These are phyloP conservation scores for Rhizophagus clarus DNA, from an alignment of 192 early-diverging fungal species.

Conservation along the genomic window DNA sequence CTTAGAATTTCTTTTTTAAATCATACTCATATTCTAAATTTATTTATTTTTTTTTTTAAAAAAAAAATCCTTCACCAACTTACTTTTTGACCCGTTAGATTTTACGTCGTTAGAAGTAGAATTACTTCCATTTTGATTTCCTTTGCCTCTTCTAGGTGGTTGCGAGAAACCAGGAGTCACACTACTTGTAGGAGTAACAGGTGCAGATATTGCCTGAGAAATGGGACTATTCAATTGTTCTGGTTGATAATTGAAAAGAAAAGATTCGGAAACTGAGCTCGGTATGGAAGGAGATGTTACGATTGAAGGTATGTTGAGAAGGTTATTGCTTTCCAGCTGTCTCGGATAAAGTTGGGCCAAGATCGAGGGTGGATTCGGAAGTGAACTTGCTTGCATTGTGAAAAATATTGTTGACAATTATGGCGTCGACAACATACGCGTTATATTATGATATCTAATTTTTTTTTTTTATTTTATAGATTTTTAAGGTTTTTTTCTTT, in stretches of 20 bases:
- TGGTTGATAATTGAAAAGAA: constrained; percentile 13
- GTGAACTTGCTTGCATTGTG: constrained; percentile 18
- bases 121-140: constrained; percentile 17
- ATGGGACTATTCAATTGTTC: constrained; percentile 26
- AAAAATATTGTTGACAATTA: not conserved
- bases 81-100: constrained; percentile 27
- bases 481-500: not conserved
- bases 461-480: not conserved
- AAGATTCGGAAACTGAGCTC: constrained; percentile 15
- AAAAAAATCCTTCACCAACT: not conserved
- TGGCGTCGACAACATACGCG: constrained; percentile 5
- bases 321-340: not conserved
- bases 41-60: not conserved
- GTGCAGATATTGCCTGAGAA: constrained; percentile 32
- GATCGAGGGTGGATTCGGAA: constrained; percentile 26
- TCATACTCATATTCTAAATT: not conserved
- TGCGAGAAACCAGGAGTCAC: not conserved
- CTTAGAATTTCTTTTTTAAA: no score
- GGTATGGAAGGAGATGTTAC: constrained; percentile 26
- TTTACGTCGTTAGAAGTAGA: constrained; percentile 10
- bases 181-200: constrained; percentile 26
- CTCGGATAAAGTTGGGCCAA: constrained; percentile 11
- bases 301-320: constrained; percentile 30
- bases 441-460: not conserved
- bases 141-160: constrained; percentile 28